These are phyloP conservation scores for Carallia brachiata DNA, from an alignment of 345 rosid genomes.

Conservation along the genomic window DNA sequence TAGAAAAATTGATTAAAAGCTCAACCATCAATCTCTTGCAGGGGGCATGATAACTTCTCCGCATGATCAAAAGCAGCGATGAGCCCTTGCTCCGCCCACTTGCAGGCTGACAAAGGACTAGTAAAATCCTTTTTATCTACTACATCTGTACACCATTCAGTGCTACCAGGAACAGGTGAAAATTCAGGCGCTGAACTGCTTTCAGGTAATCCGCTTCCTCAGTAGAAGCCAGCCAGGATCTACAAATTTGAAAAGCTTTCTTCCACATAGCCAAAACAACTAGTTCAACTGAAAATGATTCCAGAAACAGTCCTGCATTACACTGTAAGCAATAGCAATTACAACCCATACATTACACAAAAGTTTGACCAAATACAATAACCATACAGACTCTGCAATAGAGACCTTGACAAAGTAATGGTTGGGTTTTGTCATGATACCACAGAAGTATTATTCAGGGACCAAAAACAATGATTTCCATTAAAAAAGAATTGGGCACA, in stretches of 20 bases:
- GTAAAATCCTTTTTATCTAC: constrained; percentile 34
- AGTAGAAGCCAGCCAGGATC: constrained; percentile 47
- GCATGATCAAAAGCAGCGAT: constrained; percentile 51
- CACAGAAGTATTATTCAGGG: not conserved
- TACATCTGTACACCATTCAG: constrained; percentile 12
- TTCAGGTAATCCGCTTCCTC: constrained; percentile 28
- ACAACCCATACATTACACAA: not conserved
- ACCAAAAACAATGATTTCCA: not conserved
- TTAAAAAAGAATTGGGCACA: not conserved
- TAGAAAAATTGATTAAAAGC: constrained; percentile 16
- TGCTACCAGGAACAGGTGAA: constrained; percentile 5
- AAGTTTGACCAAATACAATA: not conserved
- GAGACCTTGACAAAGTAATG: not conserved
- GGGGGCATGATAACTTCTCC: constrained; percentile 52
- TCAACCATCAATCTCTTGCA: constrained; percentile 55
- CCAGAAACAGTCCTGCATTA: constrained; percentile 49
- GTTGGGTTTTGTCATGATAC: not conserved
- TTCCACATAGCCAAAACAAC: constrained; percentile 70
- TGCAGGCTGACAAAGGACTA: constrained; percentile 38
- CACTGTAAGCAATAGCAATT: constrained; percentile 41
- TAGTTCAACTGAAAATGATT: constrained; percentile 69
- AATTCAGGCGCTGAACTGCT: constrained; percentile 28
- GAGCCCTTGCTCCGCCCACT: constrained; percentile 63
- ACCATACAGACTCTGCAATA: not conserved
- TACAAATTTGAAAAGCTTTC: constrained; percentile 53